Evolutionary conservation across 192 early-diverging fungal genomes (phyloP).

Genomic region (Gaertneriomyces sp.): DNA sequence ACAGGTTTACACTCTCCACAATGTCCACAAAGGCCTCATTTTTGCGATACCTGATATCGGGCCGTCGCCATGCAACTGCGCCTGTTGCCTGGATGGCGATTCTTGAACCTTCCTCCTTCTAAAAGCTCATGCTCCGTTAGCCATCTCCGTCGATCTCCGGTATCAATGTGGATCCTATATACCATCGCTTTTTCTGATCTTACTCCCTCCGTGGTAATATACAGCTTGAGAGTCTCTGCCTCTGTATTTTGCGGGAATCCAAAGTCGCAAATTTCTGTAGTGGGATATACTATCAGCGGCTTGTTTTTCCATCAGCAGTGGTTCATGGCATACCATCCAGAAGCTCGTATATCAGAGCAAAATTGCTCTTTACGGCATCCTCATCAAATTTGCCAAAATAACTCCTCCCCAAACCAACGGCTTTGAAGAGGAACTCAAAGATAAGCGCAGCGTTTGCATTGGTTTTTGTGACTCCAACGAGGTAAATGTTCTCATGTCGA

Average conservation of each 20-base stretch:
- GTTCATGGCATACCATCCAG: conserved; percentile 38
- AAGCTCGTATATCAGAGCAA: conserved; percentile 53
- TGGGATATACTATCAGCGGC: background rate
- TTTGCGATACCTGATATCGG: conserved; percentile 93
- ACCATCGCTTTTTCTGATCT: conserved; percentile 66
- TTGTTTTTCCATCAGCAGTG: background rate
- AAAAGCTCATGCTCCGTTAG: conserved; percentile 2
- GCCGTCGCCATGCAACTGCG: conserved; percentile 86
- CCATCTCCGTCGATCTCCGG: background rate
- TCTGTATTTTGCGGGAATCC: conserved; percentile 88
- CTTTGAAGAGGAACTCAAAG: conserved; percentile 91
- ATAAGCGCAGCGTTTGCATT: conserved; percentile 94
- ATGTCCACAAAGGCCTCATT: conserved; percentile 99
- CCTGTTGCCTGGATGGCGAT: conserved; percentile 97
- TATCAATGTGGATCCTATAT: background rate
- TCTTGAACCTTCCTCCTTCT: conserved; percentile 47
- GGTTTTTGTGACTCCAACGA: conserved; percentile 87
- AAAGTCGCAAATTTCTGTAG: conserved; percentile 57
- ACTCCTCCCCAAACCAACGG: conserved; percentile 70
- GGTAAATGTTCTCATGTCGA: conserved; percentile 92
- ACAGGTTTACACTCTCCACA: conserved; percentile 93
- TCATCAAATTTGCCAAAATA: conserved; percentile 89
- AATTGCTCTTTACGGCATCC: conserved; percentile 53
- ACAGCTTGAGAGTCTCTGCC: conserved; percentile 55
- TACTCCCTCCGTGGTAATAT: conserved; percentile 95